Percentiles rank a stretch among this genome's conserved stretches.
Evolutionary conservation across 1,139 yeast species (phyloP).

Genomic region (Saccharomyces hybrid): DNA sequence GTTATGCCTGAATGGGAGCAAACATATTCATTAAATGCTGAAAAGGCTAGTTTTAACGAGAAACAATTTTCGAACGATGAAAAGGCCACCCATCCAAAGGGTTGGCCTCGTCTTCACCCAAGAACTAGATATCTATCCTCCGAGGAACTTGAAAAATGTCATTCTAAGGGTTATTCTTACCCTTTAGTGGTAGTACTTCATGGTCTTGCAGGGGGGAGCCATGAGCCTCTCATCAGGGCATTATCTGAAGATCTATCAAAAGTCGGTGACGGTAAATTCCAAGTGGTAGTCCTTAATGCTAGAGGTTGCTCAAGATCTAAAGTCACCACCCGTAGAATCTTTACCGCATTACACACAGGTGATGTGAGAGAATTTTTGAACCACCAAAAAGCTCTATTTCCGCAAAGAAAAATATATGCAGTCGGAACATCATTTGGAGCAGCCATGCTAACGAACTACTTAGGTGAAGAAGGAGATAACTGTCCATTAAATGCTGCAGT

Average conservation of each 20-base stretch:
- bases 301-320: slow-evolving; percentile 81
- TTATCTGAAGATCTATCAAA: slow-evolving; percentile 30
- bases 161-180: slow-evolving; percentile 31
- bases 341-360: slow-evolving; percentile 63
- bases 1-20: slow-evolving; percentile 36
- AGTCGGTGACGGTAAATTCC: slow-evolving; percentile 35
- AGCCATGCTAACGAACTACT: slow-evolving; percentile 61
- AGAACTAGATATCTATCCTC: slow-evolving; percentile 61
- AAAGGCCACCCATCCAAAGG: slow-evolving; percentile 48
- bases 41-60: slow-evolving; percentile 21
- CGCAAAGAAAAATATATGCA: slow-evolving; percentile 58
- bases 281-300: slow-evolving; percentile 65
- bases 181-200: slow-evolving; percentile 67
- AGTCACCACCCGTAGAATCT: slow-evolving; percentile 62
- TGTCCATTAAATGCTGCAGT: slow-evolving; percentile 56
- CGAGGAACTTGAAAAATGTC: slow-evolving; percentile 36
- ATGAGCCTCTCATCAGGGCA: slow-evolving; percentile 73
- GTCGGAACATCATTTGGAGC: slow-evolving; percentile 87
- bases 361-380: slow-evolving; percentile 56
- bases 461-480: slow-evolving; percentile 59
- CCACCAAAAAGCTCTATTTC: slow-evolving; percentile 45
- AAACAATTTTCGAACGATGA: slow-evolving; percentile 43
- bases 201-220: slow-evolving; percentile 86
- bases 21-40: slow-evolving; percentile 31
- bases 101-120: slow-evolving; percentile 64